Evolutionary conservation across 148 eudicot species (phyloP), one percentile per base, ranked within the genome.

Genomic region (Heliamphora exappendiculata): DNA sequence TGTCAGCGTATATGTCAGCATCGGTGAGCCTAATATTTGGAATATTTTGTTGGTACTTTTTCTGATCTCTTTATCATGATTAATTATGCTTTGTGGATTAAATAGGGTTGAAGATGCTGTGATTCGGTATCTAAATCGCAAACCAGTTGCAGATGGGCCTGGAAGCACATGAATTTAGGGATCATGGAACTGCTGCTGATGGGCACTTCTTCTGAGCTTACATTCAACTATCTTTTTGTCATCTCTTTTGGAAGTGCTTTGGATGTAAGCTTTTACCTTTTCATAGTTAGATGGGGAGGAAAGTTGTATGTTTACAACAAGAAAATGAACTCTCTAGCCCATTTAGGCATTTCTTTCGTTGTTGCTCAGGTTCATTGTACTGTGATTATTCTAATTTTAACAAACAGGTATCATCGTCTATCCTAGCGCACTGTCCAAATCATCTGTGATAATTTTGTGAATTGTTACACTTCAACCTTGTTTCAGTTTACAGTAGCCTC

Each of bases 71-170:
- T 8, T 5, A 42, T 68, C 64, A 19, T 26, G 10, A 57, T 33
- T 58, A 63, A 57, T 16, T 11, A 14, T 69, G 17, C 58, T 70
- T 63, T 26, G 8, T 66, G 62, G 65, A 36, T 49, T 67, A 68
- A 69, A 81, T 77, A 94, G 98, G 98, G 95, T 91, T 78, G 98
- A 94, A 81, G 98, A 94, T 82, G 98, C 97, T 79, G 97, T 90
- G 71, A 91, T 94, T 57, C 97, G 98, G 17, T 94, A 94, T 77
- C 78, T 94, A 49, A 94, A 94, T 20, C 92, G 97, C 58, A 90
- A 86, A 82, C 89, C 94, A 51, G 84, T 88, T 39, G 77, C 79
- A 34, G 91, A 86, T 70, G 91, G 89, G 51, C 93, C 87, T 62
- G 85, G 87, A 76, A 85, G 89, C 90, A 83, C 88, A 70, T 91